Evolutionary conservation across 129 eudicot species (phyloP).

Genomic region (Scalesia atractyloides): DNA sequence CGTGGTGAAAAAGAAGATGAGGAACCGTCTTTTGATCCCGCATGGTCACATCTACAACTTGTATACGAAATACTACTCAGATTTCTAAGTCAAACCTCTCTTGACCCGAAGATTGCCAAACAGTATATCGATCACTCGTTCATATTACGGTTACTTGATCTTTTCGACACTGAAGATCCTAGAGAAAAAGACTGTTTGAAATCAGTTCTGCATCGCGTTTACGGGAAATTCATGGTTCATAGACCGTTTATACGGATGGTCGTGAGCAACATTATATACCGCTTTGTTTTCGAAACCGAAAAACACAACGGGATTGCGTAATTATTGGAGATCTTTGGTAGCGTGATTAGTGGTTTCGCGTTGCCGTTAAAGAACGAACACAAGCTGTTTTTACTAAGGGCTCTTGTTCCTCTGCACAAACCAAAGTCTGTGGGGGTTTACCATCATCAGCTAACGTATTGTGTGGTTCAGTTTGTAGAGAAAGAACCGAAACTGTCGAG

Average conservation of each 20-base stretch:
- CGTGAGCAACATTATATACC: conserved; percentile 56
- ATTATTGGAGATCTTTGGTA: conserved; percentile 14
- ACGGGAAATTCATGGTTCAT: conserved; percentile 72
- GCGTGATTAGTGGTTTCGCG: conserved; percentile 31
- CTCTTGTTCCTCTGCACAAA: conserved; percentile 62
- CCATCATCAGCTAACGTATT: conserved; percentile 64
- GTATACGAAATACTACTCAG: conserved; percentile 61
- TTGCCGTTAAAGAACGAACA: conserved; percentile 70
- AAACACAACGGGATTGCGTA: conserved; percentile 13
- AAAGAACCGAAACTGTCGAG: conserved; percentile 62
- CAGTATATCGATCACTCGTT: conserved; percentile 52
- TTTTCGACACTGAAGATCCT: conserved; percentile 67
- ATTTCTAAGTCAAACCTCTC: conserved; percentile 47
- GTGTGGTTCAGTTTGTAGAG: conserved; percentile 63
- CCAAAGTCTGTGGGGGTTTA: conserved; percentile 65
- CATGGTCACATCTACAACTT: conserved; percentile 32
- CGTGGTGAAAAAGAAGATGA: conserved; percentile 62
- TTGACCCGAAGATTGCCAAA: conserved; percentile 57
- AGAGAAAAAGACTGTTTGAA: conserved; percentile 64
- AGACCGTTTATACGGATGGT: conserved; percentile 67
- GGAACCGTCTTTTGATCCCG: conserved; percentile 60
- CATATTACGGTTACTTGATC: conserved; percentile 49
- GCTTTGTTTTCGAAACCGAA: conserved; percentile 51
- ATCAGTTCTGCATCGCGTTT: conserved; percentile 57
- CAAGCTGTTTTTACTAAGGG: conserved; percentile 58